Conservation (phyloP, 495 filamentous ascomycete genomes). For the Clohesyomyces aquaticus region DNA sequence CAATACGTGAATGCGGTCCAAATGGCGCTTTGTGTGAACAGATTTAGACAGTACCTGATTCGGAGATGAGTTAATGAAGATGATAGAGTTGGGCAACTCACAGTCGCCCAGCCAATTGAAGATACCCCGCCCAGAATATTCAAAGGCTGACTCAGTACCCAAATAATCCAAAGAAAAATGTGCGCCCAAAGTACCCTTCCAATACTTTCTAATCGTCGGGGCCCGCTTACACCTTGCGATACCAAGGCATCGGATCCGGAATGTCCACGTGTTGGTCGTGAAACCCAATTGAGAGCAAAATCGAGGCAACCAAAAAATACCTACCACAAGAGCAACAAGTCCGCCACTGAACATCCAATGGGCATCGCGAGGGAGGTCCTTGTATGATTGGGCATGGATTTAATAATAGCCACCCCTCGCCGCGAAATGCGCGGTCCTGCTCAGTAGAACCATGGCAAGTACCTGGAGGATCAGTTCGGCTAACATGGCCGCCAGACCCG, state of each 20-base stretch:
- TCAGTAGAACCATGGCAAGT: background rate
- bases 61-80: too few species aligned
- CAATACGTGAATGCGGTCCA: background rate
- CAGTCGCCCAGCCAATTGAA: background rate
- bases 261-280: too few species aligned
- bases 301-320: too few species aligned
- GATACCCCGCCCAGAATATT: background rate
- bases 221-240: background rate
- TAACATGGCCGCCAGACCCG: background rate
- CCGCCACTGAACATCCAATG: too few species aligned
- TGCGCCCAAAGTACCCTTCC: background rate
- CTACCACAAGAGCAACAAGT: too few species aligned
- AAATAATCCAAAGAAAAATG: background rate
- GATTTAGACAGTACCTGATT: background rate
- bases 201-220: background rate
- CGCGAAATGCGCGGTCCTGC: too few species aligned
- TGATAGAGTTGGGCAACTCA: too few species aligned
- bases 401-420: too few species aligned
- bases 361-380: too few species aligned
- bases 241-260: too few species aligned
- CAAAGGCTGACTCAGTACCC: background rate
- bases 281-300: too few species aligned
- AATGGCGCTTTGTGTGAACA: background rate
- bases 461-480: background rate
- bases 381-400: too few species aligned